Evolutionary conservation across 441 rosid genomes (phyloP).

Genomic region (Daphne laureola): DNA sequence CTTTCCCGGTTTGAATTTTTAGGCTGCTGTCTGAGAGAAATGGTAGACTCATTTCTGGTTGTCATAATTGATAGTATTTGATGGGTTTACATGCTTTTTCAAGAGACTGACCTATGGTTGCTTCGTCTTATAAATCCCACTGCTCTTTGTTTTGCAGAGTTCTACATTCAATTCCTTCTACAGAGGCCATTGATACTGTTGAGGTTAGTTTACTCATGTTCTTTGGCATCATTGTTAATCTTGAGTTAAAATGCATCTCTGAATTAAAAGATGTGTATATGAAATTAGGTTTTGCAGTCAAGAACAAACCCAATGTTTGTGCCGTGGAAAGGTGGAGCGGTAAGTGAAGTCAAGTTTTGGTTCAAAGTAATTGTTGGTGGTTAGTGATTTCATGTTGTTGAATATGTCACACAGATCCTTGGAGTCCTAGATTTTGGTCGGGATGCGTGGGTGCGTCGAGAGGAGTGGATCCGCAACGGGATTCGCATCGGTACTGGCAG

Average conservation of each 20-base stretch:
- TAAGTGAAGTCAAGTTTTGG: conserved; percentile 32
- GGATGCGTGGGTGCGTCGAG: conserved; percentile 85
- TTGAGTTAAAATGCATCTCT: neutral
- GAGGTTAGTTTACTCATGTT: conserved; percentile 40
- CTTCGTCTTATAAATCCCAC: too few species aligned
- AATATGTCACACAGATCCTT: conserved; percentile 44
- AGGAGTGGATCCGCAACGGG: conserved; percentile 83
- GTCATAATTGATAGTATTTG: too few species aligned
- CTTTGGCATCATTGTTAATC: too few species aligned
- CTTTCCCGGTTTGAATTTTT: too few species aligned
- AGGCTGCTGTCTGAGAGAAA: too few species aligned
- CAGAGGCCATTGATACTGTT: conserved; percentile 79
- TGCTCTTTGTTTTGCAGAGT: conserved; percentile 48
- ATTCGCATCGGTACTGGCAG: conserved; percentile 63
- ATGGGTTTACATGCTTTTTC: too few species aligned
- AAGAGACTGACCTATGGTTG: neutral
- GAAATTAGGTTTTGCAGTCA: conserved; percentile 80
- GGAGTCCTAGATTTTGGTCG: conserved; percentile 83
- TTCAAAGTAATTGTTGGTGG: neutral
- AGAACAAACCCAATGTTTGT: conserved; percentile 64
- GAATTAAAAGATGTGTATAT: too few species aligned
- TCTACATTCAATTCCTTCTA: conserved; percentile 77
- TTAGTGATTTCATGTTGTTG: conserved; percentile 1
- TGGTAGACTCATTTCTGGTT: too few species aligned
- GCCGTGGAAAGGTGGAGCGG: conserved; percentile 94